Percentiles rank a stretch among this genome's conserved stretches.
Evolutionary conservation across 2,329 filamentous ascomycete species (phyloP).

Genomic region (Aspergillaceae sp.): DNA sequence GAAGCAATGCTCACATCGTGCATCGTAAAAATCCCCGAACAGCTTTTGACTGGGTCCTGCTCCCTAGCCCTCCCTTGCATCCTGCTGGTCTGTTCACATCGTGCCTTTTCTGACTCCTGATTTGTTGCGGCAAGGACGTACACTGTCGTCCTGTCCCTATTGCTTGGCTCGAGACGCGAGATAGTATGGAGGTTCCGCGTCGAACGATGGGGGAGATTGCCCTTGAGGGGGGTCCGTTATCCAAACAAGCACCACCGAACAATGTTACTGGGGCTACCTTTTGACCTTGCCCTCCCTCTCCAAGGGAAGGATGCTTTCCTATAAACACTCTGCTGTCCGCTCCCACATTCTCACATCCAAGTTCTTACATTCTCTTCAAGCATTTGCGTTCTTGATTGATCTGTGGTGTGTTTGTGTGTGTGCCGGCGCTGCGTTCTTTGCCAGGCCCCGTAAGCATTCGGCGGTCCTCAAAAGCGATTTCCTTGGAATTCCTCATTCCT

Average conservation of each 20-base stretch:
- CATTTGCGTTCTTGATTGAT: constrained; percentile 33
- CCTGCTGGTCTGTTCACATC: constrained; percentile 20
- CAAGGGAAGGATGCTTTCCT: constrained; percentile 23
- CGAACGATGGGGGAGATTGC: constrained; percentile 23
- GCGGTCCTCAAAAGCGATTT: constrained; percentile 22
- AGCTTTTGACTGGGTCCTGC: constrained; percentile 29
- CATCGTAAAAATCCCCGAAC: constrained; percentile 26
- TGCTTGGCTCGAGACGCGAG: constrained; percentile 24
- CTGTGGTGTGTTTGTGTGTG: constrained; percentile 19
- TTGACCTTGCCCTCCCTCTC: constrained; percentile 15
- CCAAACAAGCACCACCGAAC: constrained; percentile 24
- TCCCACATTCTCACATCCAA: constrained; percentile 38
- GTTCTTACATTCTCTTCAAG: constrained; percentile 36
- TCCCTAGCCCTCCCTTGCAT: constrained; percentile 29
- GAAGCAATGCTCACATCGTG: constrained; percentile 14
- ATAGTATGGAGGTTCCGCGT: constrained; percentile 21
- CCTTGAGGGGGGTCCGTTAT: constrained; percentile 27
- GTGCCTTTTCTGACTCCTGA: constrained; percentile 28
- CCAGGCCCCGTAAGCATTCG: constrained; percentile 28
- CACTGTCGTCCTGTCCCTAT: constrained; percentile 20
- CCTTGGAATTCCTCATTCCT: constrained; percentile 37
- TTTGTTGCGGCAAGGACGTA: constrained; percentile 30
- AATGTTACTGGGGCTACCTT: constrained; percentile 26
- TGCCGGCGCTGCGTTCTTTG: constrained; percentile 28
- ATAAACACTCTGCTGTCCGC: constrained; percentile 37